Conservation (phyloP, 768 basidiomycete species). For the Suillus subaureus region DNA sequence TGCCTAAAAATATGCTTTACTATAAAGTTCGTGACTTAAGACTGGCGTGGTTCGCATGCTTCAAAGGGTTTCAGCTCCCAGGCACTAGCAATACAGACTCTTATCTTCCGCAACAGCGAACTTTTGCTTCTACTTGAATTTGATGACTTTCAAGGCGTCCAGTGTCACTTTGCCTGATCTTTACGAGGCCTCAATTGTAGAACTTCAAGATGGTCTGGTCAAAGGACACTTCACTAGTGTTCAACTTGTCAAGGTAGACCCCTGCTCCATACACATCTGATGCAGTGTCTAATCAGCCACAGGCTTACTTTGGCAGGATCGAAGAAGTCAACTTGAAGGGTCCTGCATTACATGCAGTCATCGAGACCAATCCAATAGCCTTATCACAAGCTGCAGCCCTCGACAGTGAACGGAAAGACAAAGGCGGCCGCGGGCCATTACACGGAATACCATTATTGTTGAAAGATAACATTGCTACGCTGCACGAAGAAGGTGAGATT, state of each 20-base stretch:
- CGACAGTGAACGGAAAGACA: conserved; percentile 44
- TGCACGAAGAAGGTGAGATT: conserved; percentile 20
- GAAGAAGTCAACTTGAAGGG: conserved; percentile 70
- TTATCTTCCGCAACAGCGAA: not conserved
- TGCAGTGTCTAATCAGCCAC: not conserved
- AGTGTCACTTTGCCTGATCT: not conserved
- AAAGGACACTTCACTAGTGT: not conserved
- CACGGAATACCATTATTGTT: conserved; percentile 58
- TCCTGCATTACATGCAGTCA: conserved; percentile 55
- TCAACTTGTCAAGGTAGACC: not conserved
- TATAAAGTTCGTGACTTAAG: not conserved
- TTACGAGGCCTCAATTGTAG: not conserved
- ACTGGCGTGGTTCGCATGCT: not conserved
- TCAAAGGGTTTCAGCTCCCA: not conserved
- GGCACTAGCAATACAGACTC: not conserved
- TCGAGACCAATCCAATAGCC: conserved; percentile 59
- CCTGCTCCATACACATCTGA: not conserved
- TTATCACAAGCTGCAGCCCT: conserved; percentile 52
- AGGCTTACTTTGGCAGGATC: conserved; percentile 70
- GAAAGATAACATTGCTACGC: conserved; percentile 40
- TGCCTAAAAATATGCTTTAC: not conserved
- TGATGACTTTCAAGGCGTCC: not conserved
- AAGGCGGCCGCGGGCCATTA: conserved; percentile 44
- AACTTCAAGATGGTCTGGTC: not conserved
- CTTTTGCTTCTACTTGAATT: not conserved